Evolutionary conservation across 2,329 filamentous ascomycete genomes (phyloP).

Genomic region (Fusarium dimerum): DNA sequence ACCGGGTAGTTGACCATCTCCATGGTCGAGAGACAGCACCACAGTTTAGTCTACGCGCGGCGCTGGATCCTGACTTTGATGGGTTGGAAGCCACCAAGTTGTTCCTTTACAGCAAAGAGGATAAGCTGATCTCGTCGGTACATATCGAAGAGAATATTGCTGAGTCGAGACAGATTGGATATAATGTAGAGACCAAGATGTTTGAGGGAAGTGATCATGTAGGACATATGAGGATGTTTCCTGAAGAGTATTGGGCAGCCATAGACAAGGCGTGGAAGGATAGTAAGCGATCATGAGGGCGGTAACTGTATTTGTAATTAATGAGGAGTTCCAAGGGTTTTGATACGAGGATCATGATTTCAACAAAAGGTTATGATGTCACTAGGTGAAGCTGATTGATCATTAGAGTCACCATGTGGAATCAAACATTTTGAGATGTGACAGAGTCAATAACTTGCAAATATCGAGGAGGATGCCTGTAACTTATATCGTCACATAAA

Average conservation of each 20-base stretch:
- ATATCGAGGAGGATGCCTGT: too few species aligned
- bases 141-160: conserved; percentile 56
- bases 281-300: not conserved
- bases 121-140: conserved; percentile 54
- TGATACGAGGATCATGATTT: too few species aligned
- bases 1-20: conserved; percentile 34
- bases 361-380: too few species aligned
- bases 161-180: conserved; percentile 47
- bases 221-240: not conserved
- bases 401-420: too few species aligned
- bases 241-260: not conserved
- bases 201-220: conserved; percentile 2
- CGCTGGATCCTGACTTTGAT: conserved; percentile 36
- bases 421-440: too few species aligned
- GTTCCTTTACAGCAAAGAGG: conserved; percentile 58
- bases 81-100: conserved; percentile 40
- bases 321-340: too few species aligned
- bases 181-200: conserved; percentile 37
- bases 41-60: conserved; percentile 34
- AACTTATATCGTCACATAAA: too few species aligned
- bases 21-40: conserved; percentile 41
- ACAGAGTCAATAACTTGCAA: too few species aligned
- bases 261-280: not conserved
- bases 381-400: too few species aligned
- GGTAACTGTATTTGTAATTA: too few species aligned